phyloP scores from a whole-genome alignment of 768 basidiomycete genomes.

The Podaxis sp. region DNA sequence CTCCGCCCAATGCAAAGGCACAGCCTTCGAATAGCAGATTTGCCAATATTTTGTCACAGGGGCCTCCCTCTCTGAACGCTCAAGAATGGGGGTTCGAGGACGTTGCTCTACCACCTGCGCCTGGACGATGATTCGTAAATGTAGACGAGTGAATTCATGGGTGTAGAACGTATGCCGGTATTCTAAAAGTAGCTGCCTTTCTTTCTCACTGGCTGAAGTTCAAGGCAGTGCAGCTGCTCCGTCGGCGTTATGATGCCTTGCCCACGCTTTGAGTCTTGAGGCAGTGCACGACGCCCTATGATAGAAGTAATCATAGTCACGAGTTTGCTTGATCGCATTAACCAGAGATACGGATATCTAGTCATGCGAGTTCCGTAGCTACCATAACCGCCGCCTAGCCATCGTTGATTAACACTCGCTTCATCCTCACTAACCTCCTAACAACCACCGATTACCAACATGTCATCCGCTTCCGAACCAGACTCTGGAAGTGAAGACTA shows the following conservation, averaged over 20 bases:
- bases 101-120: slow-evolving; percentile 43
- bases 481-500: slow-evolving; percentile 1
- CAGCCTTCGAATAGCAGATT: slow-evolving; percentile 17
- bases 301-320: not conserved
- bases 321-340: not conserved
- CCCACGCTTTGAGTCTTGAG: not conserved
- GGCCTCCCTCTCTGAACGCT: slow-evolving; percentile 47
- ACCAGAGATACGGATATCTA: not conserved
- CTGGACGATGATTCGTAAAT: slow-evolving; percentile 14
- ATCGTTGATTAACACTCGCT: slow-evolving; percentile 6
- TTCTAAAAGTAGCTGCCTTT: not conserved
- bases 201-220: not conserved
- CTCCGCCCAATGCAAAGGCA: not conserved
- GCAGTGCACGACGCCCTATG: not conserved
- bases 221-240: not conserved
- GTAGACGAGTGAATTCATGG: not conserved
- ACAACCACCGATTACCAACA: not conserved
- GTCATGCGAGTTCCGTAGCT: not conserved
- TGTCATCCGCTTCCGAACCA: slow-evolving; percentile 6
- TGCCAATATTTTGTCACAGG: slow-evolving; percentile 26
- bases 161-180: not conserved
- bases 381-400: not conserved
- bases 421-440: not conserved
- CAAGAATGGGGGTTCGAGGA: slow-evolving; percentile 57
- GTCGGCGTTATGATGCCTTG: not conserved